Percentiles rank a stretch among this genome's conserved stretches.
These are phyloP conservation scores for Catharanthus roseus DNA, from an alignment of 257 asterid genomes.

Conservation along the genomic window DNA sequence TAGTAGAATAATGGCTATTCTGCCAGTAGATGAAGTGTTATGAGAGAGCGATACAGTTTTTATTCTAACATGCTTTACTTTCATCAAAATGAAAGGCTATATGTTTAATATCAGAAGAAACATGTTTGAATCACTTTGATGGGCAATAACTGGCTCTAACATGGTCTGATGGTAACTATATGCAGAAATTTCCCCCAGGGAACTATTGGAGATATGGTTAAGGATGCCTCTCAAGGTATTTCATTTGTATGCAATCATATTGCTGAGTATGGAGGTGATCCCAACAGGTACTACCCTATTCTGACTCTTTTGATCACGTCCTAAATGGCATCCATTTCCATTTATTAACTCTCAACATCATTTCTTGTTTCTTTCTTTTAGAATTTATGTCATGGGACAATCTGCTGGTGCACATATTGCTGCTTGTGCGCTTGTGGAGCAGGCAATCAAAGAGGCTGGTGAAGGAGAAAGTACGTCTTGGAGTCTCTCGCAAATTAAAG, in stretches of 20 bases:
- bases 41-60: neutral
- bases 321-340: conserved; percentile 1
- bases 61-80: neutral
- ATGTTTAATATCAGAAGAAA: neutral
- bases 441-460: conserved; percentile 80
- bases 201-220: conserved; percentile 88
- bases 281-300: conserved; percentile 49
- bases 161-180: conserved; percentile 18
- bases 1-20: neutral
- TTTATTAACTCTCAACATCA: conserved; percentile 9
- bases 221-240: conserved; percentile 94
- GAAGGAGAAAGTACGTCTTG: conserved; percentile 60
- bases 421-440: conserved; percentile 84
- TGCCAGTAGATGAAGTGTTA: neutral
- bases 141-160: neutral
- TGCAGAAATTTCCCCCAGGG: conserved; percentile 99
- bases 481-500: conserved; percentile 82
- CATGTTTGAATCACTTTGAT: neutral
- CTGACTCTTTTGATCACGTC: neutral
- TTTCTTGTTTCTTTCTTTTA: conserved; percentile 18
- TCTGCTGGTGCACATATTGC: conserved; percentile 99
- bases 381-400: conserved; percentile 94
- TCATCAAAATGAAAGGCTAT: neutral
- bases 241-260: conserved; percentile 81
- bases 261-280: conserved; percentile 98